Evolutionary conservation across 768 basidiomycete species (phyloP).

Genomic region (Tubosaeta sp.): DNA sequence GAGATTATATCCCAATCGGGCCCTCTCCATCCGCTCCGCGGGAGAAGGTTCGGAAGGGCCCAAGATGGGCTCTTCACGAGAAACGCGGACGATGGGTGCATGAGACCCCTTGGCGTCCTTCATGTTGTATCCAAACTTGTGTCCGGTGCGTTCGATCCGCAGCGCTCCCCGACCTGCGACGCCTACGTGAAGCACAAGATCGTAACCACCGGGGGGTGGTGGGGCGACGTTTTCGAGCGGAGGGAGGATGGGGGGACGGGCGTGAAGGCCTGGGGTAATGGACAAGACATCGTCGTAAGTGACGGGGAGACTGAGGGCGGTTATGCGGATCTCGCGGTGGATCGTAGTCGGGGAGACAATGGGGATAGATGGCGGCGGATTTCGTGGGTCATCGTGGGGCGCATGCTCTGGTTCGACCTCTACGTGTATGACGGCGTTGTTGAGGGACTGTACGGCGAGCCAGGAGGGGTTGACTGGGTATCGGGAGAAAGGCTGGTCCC

Average conservation of each 20-base stretch:
- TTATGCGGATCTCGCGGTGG: conserved; percentile 52
- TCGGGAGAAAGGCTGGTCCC: conserved; percentile 50
- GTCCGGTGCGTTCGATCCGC: conserved; percentile 60
- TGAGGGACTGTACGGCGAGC: conserved; percentile 61
- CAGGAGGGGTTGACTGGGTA: conserved; percentile 65
- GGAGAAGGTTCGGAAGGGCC: conserved; percentile 21
- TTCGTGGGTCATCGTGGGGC: conserved; percentile 13
- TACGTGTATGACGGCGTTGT: conserved; percentile 47
- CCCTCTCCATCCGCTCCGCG: conserved; percentile 27
- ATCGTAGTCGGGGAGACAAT: conserved; percentile 6
- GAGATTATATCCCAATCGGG: conserved; percentile 27
- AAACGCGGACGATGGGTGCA: conserved; percentile 41
- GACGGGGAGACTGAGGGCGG: conserved; percentile 54
- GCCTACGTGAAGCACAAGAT: conserved; percentile 69
- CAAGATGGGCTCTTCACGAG: conserved; percentile 21
- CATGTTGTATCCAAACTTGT: conserved; percentile 67
- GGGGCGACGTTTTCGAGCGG: conserved; percentile 37
- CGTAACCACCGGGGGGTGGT: conserved; percentile 48
- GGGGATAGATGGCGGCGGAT: not conserved
- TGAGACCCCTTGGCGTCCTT: conserved; percentile 58
- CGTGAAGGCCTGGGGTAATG: conserved; percentile 54
- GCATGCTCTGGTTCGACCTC: conserved; percentile 31
- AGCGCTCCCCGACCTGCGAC: conserved; percentile 61
- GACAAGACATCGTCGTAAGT: conserved; percentile 54
- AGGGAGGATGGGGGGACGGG: conserved; percentile 50